Percentiles rank a stretch among this genome's conserved stretches.
phyloP scores from a whole-genome alignment of 2,329 filamentous ascomycete species.

The Scorias spongiosa region DNA sequence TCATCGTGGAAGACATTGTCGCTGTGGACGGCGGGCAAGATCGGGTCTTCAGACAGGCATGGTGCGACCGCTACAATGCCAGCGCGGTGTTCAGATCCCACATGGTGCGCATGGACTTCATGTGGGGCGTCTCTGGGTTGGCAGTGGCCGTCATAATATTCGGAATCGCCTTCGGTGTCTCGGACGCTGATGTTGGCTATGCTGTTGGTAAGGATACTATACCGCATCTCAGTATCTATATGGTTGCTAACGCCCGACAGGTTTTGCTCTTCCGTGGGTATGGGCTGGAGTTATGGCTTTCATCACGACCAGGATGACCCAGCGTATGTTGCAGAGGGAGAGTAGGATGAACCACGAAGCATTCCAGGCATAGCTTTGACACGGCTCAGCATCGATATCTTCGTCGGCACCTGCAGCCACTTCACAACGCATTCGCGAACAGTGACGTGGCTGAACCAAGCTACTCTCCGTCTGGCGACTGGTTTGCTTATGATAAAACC shows the following conservation, averaged over 20 bases:
- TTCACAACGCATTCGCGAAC: no score
- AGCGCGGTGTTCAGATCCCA: constrained; percentile 1
- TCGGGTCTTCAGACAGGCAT: constrained; percentile 1
- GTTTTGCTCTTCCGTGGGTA: constrained; percentile 2
- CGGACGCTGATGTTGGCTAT: constrained; percentile 3
- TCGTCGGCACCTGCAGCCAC: no score
- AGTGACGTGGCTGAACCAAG: no score
- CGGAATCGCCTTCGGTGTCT: constrained; percentile 2
- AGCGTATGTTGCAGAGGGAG: background rate
- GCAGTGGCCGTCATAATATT: constrained; percentile 1
- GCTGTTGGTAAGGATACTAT: constrained; percentile 1
- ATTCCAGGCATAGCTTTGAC: background rate
- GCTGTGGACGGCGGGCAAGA: constrained; percentile 4
- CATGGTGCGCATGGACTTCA: constrained; percentile 1
- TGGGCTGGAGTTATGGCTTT: constrained; percentile 3
- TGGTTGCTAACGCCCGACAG: background rate
- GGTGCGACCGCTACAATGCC: constrained; percentile 2
- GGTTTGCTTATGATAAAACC: no score
- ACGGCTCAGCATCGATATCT: no score
- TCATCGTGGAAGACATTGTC: constrained; percentile 4
- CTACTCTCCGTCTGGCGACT: no score
- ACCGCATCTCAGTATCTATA: background rate
- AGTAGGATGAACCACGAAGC: background rate
- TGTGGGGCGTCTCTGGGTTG: constrained; percentile 4
- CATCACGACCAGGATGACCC: background rate